Conservation (phyloP, 2,329 filamentous ascomycete genomes). For the Botrytis galanthina region DNA sequence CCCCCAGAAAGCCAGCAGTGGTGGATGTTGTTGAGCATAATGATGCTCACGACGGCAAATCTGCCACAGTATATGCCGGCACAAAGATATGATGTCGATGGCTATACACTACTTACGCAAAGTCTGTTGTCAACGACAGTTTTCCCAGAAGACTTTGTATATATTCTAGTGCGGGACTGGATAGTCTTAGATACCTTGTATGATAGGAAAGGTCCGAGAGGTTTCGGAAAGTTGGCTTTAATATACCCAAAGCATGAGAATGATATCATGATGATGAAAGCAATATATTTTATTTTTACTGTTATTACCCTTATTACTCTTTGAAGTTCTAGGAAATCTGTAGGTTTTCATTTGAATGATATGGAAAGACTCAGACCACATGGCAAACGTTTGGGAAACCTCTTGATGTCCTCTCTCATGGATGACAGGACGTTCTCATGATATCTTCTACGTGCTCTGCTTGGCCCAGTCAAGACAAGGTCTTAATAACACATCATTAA, state of each 20-base stretch:
- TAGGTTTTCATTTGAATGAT: background rate
- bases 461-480: background rate
- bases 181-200: conserved; percentile 13
- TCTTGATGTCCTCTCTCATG: background rate
- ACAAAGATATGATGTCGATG: background rate
- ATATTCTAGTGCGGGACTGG: conserved; percentile 10
- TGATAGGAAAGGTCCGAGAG: conserved; percentile 11
- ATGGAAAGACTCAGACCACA: background rate
- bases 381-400: background rate
- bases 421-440: background rate
- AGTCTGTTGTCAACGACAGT: background rate
- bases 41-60: background rate
- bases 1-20: conserved; percentile 28
- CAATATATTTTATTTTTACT: background rate
- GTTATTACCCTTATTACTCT: background rate
- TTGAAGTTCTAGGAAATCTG: background rate
- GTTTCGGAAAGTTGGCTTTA: background rate
- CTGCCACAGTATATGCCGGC: background rate
- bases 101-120: background rate
- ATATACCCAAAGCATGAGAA: conserved; percentile 14
- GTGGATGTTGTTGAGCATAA: conserved; percentile 32
- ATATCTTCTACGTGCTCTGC: background rate
- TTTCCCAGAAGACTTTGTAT: background rate
- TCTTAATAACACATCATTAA: background rate
- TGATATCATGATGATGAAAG: conserved; percentile 2